Base-by-base conservation (phyloP, 2,329 filamentous ascomycete genomes). In the Fusarium sarcochroum region DNA sequence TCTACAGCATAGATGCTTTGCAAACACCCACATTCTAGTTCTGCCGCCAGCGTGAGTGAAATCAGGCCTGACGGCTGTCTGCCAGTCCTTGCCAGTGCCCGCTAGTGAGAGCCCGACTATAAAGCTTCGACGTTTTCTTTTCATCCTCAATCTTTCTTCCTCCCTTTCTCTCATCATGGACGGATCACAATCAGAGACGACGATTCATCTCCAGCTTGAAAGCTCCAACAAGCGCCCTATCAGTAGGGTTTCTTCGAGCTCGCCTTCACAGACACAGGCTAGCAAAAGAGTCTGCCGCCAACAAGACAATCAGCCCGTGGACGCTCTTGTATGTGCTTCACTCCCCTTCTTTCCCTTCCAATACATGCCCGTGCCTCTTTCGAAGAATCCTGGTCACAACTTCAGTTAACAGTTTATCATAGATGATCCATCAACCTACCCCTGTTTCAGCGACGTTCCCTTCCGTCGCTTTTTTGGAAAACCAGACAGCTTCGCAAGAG, bases 371-470 rank as follows among this genome's bases (percentile, higher is more conserved):
- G 15, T 13, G 18, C 10, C 20, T 6, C 3, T 34, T 25, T 42
- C 6, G 4, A 21, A 6, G 15, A 7, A 15, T 10, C 20, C 15
- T 25, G 11, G 9, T 13, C 18, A 37, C 10, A 18, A 4, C 18
- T 4, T 18, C 30, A 2, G 4, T 47, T 64, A 18, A 65, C 8
- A 14, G 40, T 1, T 23, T 23, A 41, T 41, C 20, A 25, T 48
- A 58, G 63, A 35, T 53, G 32, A 63, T 58, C 18, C n/a, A 63
- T 20, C 41, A 58, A 7, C 34, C 63, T 23, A 41, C 30, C 9
- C 21, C 27, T 11, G 10, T 3, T 3, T 35, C 47, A 9, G 38
- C 21, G 10, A 20, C 7, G 8, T 34, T 15, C 9, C 30, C 21
- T 4, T 20, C 41, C 7, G 45, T 41, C 41, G 44, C 55, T 2